These are phyloP conservation scores for Fusarium nematophilum DNA, from an alignment of 2,329 filamentous ascomycete genomes.

Conservation along the genomic window DNA sequence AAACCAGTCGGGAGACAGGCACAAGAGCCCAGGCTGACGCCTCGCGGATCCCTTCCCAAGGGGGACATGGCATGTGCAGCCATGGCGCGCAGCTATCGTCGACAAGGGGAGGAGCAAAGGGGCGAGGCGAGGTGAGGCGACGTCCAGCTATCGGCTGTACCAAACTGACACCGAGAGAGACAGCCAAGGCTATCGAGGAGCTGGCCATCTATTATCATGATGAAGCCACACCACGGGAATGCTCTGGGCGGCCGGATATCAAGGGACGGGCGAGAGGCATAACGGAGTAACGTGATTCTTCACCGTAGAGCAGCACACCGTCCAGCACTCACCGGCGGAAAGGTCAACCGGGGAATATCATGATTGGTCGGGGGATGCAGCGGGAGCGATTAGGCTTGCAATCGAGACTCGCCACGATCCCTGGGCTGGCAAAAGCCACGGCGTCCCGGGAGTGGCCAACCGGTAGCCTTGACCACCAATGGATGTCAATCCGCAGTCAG, in stretches of 20 bases:
- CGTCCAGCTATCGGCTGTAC: no score
- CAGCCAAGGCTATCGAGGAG: no score
- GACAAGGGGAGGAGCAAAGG: not conserved
- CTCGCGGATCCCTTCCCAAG: constrained; percentile 4
- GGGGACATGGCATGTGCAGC: not conserved
- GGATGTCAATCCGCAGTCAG: no score
- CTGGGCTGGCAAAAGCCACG: no score
- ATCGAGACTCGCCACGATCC: not conserved
- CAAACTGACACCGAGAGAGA: no score
- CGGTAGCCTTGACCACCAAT: no score
- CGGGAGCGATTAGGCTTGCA: no score
- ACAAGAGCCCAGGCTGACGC: no score
- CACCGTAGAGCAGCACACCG: not conserved
- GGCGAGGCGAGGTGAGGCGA: not conserved
- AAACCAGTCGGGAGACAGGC: constrained; percentile 1
- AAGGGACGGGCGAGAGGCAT: not conserved
- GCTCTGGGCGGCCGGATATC: no score
- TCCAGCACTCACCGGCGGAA: not conserved
- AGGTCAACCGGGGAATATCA: constrained; percentile 10
- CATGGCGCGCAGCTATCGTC: not conserved
- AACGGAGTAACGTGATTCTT: not conserved
- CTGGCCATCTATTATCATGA: not conserved
- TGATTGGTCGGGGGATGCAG: constrained; percentile 1
- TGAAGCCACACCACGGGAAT: not conserved
- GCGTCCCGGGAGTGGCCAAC: not conserved